Percentiles rank a stretch among this genome's conserved stretches.
These are phyloP conservation scores for Chaetomiaceae sp. DNA, from an alignment of 2,329 filamentous ascomycete species.

Conservation along the genomic window DNA sequence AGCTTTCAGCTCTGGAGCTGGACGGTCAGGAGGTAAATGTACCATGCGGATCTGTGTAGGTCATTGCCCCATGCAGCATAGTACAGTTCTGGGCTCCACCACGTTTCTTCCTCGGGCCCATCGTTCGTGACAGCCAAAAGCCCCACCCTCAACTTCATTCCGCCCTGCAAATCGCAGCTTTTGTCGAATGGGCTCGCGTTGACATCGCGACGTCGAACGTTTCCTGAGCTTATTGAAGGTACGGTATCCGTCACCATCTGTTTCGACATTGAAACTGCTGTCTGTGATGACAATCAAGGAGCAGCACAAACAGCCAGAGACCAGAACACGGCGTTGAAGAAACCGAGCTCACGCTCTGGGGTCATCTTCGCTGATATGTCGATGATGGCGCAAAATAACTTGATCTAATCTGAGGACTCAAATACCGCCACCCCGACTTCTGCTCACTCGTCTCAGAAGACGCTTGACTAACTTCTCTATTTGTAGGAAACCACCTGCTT, in stretches of 20 bases:
- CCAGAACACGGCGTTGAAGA: conserved; percentile 32
- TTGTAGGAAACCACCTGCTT: conserved; percentile 28
- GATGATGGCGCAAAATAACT: conserved; percentile 45
- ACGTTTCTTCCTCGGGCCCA: too few species aligned
- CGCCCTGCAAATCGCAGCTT: too few species aligned
- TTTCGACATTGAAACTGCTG: not conserved
- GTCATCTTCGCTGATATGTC: conserved; percentile 35
- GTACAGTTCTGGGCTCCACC: too few species aligned
- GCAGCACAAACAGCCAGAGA: conserved; percentile 32
- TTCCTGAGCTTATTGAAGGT: not conserved
- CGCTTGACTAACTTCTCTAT: conserved; percentile 31
- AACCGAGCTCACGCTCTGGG: conserved; percentile 49
- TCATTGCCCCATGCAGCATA: too few species aligned
- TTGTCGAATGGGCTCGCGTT: too few species aligned
- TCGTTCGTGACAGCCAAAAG: too few species aligned
- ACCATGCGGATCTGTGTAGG: too few species aligned
- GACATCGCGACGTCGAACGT: too few species aligned
- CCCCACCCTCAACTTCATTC: too few species aligned
- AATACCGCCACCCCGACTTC: not conserved
- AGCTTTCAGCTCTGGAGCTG: too few species aligned
- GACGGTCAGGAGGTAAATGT: too few species aligned
- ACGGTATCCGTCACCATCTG: not conserved
- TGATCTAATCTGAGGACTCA: conserved; percentile 58
- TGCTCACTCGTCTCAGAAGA: conserved; percentile 13
- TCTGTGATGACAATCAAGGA: conserved; percentile 23